A percentile compares a stretch with the other conserved stretches of the same genome.
These are phyloP conservation scores for Adansonia rubrostipa DNA, from an alignment of 441 rosid species.

Conservation along the genomic window DNA sequence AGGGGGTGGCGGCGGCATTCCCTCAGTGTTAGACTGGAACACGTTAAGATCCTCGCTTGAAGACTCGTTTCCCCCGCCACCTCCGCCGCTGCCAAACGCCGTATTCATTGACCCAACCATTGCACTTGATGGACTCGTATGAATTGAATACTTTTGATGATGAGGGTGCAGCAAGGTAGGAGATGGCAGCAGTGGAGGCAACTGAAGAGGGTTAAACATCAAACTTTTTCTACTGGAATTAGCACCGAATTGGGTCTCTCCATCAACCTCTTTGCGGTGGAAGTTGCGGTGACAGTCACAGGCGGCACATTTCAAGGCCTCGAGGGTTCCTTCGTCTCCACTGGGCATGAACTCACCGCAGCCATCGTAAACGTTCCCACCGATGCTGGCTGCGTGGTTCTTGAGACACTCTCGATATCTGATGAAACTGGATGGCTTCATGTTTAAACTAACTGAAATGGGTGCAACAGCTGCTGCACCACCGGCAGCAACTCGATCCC, in stretches of 20 bases:
- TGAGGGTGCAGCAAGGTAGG: slow-evolving; percentile 49
- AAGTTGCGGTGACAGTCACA: slow-evolving; percentile 97
- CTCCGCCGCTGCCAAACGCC: slow-evolving; percentile 60
- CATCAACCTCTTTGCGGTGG: slow-evolving; percentile 73
- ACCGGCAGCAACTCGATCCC: slow-evolving; percentile 35
- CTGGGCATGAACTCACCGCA: slow-evolving; percentile 98
- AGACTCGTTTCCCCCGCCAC: slow-evolving; percentile 70
- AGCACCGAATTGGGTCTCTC: slow-evolving; percentile 45
- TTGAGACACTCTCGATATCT: slow-evolving; percentile 83
- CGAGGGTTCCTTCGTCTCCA: slow-evolving; percentile 72
- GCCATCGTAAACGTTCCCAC: slow-evolving; percentile 83
- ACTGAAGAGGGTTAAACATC: slow-evolving; percentile 56
- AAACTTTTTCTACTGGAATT: slow-evolving; percentile 37
- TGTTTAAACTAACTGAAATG: slow-evolving; percentile 38
- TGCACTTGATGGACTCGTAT: slow-evolving; percentile 53
- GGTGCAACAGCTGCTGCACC: slow-evolving; percentile 33
- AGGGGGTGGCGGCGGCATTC: slow-evolving; percentile 41
- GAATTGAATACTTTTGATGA: slow-evolving; percentile 49
- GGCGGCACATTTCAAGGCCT: slow-evolving; percentile 88
- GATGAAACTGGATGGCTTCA: slow-evolving; percentile 33
- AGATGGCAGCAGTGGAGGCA: slow-evolving; percentile 48
- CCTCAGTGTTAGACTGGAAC: slow-evolving; percentile 49
- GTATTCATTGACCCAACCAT: slow-evolving; percentile 78
- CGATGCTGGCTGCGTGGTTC: slow-evolving; percentile 88
- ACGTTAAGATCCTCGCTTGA: slow-evolving; percentile 85